Conservation (phyloP, 23 red algal species). For the Gracilaria caudata region DNA sequence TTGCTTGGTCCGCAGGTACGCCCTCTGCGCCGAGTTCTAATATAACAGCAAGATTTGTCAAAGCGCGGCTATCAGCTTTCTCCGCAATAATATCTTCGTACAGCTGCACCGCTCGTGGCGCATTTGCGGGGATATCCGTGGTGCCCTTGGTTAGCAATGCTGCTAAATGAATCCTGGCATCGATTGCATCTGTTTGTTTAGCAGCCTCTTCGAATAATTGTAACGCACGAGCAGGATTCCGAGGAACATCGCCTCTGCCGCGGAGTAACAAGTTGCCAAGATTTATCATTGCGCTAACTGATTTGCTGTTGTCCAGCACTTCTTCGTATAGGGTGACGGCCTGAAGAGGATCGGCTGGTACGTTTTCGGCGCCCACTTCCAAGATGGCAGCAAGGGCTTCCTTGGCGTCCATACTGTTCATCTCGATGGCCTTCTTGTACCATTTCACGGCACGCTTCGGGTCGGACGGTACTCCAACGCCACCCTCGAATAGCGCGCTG, state of each 20-base stretch:
- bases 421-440: conserved; percentile 4
- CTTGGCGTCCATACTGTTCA: conserved; percentile 18
- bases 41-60: conserved; percentile 22
- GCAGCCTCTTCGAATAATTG: conserved; percentile 18
- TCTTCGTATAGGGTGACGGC: conserved; percentile 18
- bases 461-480: not conserved
- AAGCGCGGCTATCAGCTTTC: conserved; percentile 14
- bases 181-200: not conserved
- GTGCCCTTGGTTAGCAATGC: conserved; percentile 1
- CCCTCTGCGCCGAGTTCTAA: not conserved
- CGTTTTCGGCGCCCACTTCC: not conserved
- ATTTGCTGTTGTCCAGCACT: conserved; percentile 1
- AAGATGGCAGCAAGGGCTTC: conserved; percentile 16
- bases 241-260: not conserved
- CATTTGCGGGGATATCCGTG: conserved; percentile 1
- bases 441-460: conserved; percentile 15
- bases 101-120: not conserved
- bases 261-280: conserved; percentile 1
- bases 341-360: not conserved
- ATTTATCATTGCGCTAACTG: conserved; percentile 13
- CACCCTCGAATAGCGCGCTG: conserved; percentile 27
- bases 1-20: not conserved
- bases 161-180: conserved; percentile 26
- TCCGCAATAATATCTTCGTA: conserved; percentile 31
- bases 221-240: conserved; percentile 7